Base-by-base conservation (phyloP, 345 rosid genomes). In the Citrus unshiu region DNA sequence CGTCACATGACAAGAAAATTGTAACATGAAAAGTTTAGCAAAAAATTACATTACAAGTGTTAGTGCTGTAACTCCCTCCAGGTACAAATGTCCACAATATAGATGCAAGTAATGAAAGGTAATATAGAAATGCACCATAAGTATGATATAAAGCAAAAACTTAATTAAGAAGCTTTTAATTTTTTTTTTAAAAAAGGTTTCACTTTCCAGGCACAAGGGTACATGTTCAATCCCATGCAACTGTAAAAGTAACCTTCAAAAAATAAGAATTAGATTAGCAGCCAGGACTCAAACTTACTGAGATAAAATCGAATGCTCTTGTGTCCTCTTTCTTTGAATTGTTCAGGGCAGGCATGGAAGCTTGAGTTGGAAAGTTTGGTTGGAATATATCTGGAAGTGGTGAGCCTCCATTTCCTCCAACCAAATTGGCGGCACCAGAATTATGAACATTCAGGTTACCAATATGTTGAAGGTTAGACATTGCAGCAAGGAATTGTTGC, bases 271-370 rank as follows among this genome's bases (percentile, higher is more conserved):
- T 14, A 74, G 32, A 77, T 78, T 30, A 70, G 35, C 62, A 18
- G 70, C 30, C 68, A 72, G 76, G 66, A 58, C 66, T 77, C 22
- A 68, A 76, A 89, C 98, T 90, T 88, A 95, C 99, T 2, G 96
- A 91, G 81, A 95, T 93, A 88, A 95, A 95, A 83, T 95, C 99
- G 73, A 95, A 95, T 72, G 99, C 99, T 80, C 85, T 89, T 21
- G 93, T 93, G 2, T 95, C 99, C 86, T 93, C 97, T 77, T 88
- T 93, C 87, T 91, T 91, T 9, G 89, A 82, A 77, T 71, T 84
- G 85, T 84, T 93, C 90, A 89, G 83, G 39, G 83, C 72, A 67
- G 94, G 84, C 76, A 73, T 86, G 68, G 98, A 90, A 81, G 81
- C 57, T 82, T 89, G 99, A 84, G 85, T 82, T 18, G 84, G 88